Conservation (phyloP, 2,329 filamentous ascomycete species). For the Tolypocladium pustulatum region DNA sequence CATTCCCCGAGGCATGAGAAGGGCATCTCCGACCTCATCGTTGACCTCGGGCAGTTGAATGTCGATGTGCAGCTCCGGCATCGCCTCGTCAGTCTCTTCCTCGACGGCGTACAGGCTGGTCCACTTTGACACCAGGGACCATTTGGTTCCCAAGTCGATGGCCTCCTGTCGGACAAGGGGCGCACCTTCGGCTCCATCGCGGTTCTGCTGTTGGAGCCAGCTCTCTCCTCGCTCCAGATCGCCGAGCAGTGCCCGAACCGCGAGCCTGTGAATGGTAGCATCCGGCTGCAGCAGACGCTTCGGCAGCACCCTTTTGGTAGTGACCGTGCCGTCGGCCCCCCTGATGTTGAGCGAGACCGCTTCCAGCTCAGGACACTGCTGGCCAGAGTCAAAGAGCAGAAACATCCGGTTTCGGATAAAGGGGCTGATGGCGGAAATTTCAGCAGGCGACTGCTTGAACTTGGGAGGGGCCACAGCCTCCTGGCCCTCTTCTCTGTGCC, state of each 20-base stretch:
- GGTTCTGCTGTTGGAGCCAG: neutral
- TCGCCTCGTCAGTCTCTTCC: neutral
- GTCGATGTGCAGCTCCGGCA: neutral
- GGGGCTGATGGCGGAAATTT: neutral
- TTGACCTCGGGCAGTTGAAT: neutral
- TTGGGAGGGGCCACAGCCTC: neutral
- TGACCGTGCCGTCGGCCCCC: neutral
- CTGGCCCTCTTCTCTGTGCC: neutral
- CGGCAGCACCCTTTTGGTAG: neutral
- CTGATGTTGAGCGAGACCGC: neutral
- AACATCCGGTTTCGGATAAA: neutral
- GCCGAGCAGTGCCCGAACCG: neutral
- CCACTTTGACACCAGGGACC: constrained; percentile 4
- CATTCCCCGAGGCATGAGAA: neutral
- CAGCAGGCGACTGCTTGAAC: constrained; percentile 1
- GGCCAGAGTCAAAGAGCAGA: neutral
- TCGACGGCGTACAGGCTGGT: constrained; percentile 4
- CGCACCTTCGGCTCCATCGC: neutral
- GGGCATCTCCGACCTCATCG: neutral
- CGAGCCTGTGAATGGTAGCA: constrained; percentile 1
- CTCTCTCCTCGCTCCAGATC: neutral
- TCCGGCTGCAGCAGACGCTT: constrained; percentile 1
- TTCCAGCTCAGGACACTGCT: neutral
- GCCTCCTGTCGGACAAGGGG: neutral
- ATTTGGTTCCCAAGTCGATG: neutral